Evolutionary conservation across 169 alveolate species (phyloP), one percentile per base, ranked within the genome.

Genomic region (Perkinsus olseni): DNA sequence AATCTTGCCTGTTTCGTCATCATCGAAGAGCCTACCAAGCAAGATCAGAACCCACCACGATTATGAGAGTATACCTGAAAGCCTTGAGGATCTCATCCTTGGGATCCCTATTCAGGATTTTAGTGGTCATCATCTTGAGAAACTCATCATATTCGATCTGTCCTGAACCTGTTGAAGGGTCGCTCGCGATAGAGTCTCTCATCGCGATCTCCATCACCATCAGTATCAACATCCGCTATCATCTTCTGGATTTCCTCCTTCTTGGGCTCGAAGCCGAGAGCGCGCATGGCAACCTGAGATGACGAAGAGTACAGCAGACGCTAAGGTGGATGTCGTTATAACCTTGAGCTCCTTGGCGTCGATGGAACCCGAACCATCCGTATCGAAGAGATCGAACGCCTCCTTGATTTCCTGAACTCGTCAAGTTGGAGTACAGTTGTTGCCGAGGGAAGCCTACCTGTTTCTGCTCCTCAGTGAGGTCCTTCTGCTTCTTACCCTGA

Each of bases 191-290:
- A n/a, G n/a, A n/a, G n/a, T n/a, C n/a, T n/a, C n/a, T n/a, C n/a
- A n/a, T n/a, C n/a, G n/a, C n/a, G n/a, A 92, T 90, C 40, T 91
- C 45, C 74, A 92, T 74, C 92, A 91, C 34, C 91, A 92, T 20
- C 93, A 51, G 37, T 51, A 74, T 95, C 97, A 91, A 95, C 95
- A 39, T 95, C 97, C 34, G 95, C 82, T 38, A 95, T 93, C 93
- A 95, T 94, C 93, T 94, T 93, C 93, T 95, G 95, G 39, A 95
- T 94, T 94, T 98, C 99, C 92, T 98, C 99, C 93, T 98, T 98
- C 92, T 97, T 97, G 38, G 99, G 99, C 93, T 99, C 99, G 94
- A 98, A 99, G 21, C 99, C 99, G 17, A 99, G 97, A 28, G 99
- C 99, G 91, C 99, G 95, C 99, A 99, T 97, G 39, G 99, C 99